Evolutionary conservation across 148 eudicot species (phyloP).

Genomic region (Amaranthus cruentus): DNA sequence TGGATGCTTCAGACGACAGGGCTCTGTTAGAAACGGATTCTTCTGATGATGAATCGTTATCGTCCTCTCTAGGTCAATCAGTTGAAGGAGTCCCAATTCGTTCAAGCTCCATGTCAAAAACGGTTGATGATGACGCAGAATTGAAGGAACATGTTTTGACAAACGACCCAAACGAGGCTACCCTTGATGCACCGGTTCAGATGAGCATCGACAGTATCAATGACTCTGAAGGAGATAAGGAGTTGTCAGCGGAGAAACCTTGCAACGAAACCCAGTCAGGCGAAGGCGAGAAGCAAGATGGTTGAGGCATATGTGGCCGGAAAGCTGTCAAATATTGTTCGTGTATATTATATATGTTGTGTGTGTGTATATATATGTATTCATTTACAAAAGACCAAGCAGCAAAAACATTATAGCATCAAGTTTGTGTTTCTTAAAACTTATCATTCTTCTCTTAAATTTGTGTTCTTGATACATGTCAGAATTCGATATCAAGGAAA

Average conservation of each 20-base stretch:
- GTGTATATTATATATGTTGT: no score
- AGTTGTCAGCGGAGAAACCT: slow-evolving; percentile 11
- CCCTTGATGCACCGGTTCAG: background rate
- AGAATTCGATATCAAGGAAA: background rate
- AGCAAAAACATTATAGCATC: no score
- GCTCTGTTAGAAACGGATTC: slow-evolving; percentile 26
- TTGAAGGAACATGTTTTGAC: background rate
- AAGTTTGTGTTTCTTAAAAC: no score
- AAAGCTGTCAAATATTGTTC: no score
- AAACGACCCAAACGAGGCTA: slow-evolving; percentile 1
- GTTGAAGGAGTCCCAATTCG: slow-evolving; percentile 15
- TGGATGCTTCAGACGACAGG: slow-evolving; percentile 20
- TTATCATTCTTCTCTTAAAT: no score
- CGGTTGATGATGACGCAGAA: background rate
- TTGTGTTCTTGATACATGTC: background rate
- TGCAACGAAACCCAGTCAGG: no score
- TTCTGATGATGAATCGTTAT: slow-evolving; percentile 49
- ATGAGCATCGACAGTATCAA: background rate
- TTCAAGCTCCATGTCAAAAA: slow-evolving; percentile 3
- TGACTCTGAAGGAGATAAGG: slow-evolving; percentile 12
- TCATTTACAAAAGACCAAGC: no score
- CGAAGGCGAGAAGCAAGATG: no score
- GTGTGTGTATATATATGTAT: no score
- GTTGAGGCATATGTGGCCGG: no score
- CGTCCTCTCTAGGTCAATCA: slow-evolving; percentile 22